Percentiles rank a stretch among this genome's conserved stretches.
Conservation (phyloP, 2,329 filamentous ascomycete genomes). For the Sarocladium brachiariae region DNA sequence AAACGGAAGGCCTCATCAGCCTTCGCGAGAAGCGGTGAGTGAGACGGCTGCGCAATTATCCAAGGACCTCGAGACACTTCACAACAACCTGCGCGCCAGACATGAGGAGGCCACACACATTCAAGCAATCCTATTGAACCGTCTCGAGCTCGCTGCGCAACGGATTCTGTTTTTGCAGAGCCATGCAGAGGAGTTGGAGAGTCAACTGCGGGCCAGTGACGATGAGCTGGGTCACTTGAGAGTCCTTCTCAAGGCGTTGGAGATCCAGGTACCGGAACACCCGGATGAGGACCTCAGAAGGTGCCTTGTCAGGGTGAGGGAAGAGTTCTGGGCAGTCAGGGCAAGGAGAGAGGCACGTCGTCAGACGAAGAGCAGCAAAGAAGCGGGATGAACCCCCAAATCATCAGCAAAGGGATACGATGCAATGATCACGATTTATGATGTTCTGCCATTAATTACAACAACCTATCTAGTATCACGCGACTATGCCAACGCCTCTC, state of each 20-base stretch:
- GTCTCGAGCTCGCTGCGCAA: constrained; percentile 50
- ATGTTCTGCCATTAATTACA: too few relatives aligned
- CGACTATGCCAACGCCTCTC: too few relatives aligned
- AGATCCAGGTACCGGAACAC: constrained; percentile 48
- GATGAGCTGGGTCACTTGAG: constrained; percentile 55
- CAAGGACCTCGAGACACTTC: constrained; percentile 40
- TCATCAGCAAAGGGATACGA: too few relatives aligned
- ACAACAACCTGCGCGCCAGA: constrained; percentile 44
- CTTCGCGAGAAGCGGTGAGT: constrained; percentile 20
- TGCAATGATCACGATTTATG: too few relatives aligned
- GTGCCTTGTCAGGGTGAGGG: constrained; percentile 55
- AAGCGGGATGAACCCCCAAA: neutral
- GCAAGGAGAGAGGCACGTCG: constrained; percentile 16
- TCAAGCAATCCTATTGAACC: constrained; percentile 51
- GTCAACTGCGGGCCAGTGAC: constrained; percentile 49
- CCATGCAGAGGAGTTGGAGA: constrained; percentile 27
- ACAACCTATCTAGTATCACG: too few relatives aligned
- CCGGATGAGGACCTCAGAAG: constrained; percentile 49
- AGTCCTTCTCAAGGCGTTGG: constrained; percentile 55
- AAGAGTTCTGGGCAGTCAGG: constrained; percentile 47
- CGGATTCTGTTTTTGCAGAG: constrained; percentile 53
- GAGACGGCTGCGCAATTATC: constrained; percentile 33
- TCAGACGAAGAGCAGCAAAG: neutral
- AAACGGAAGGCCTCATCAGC: constrained; percentile 10
- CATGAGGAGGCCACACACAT: constrained; percentile 60